These are phyloP conservation scores for Amphirosellinia nigrospora DNA, from an alignment of 495 filamentous ascomycete genomes.

Conservation along the genomic window DNA sequence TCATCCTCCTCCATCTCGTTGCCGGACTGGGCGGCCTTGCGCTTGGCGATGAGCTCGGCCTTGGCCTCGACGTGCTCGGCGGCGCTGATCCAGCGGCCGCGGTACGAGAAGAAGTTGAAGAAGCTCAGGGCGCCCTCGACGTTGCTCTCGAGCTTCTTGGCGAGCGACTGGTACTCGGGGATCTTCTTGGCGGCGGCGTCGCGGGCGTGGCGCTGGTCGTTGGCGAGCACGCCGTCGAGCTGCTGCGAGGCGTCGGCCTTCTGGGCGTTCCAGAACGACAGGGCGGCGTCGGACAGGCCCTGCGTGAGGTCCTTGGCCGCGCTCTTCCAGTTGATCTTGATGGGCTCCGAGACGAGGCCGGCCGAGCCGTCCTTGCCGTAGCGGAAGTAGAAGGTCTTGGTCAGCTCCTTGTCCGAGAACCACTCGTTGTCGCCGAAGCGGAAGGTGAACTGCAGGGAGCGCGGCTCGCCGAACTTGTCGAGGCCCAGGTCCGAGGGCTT, in stretches of 20 bases:
- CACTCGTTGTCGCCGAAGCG: slow-evolving; percentile 62
- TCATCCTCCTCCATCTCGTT: slow-evolving; percentile 53
- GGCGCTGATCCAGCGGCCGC: slow-evolving; percentile 61
- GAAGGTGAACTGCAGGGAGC: slow-evolving; percentile 58
- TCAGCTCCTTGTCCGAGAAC: slow-evolving; percentile 65
- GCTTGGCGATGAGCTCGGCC: slow-evolving; percentile 57
- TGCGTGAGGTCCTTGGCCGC: slow-evolving; percentile 68
- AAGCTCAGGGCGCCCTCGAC: slow-evolving; percentile 64
- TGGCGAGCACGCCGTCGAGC: slow-evolving; percentile 31
- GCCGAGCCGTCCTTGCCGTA: slow-evolving; percentile 63
- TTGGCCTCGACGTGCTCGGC: slow-evolving; percentile 62
- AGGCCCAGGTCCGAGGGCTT: slow-evolving; percentile 24
- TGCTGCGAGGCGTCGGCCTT: slow-evolving; percentile 58
- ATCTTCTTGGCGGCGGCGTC: slow-evolving; percentile 28
- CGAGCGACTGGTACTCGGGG: slow-evolving; percentile 47
- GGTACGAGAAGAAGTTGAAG: slow-evolving; percentile 76
- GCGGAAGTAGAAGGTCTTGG: slow-evolving; percentile 77
- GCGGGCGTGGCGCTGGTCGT: slow-evolving; percentile 38
- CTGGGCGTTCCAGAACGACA: slow-evolving; percentile 62
- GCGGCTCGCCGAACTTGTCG: slow-evolving; percentile 50
- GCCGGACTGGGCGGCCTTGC: slow-evolving; percentile 54
- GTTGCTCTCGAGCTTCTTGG: slow-evolving; percentile 49
- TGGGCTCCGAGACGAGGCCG: slow-evolving; percentile 73
- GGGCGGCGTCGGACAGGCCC: slow-evolving; percentile 68
- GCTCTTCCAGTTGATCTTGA: slow-evolving; percentile 75